Percentiles rank a stretch among this genome's conserved stretches.
These are phyloP conservation scores for Podaxis sp. DNA, from an alignment of 768 basidiomycete genomes.

Conservation along the genomic window DNA sequence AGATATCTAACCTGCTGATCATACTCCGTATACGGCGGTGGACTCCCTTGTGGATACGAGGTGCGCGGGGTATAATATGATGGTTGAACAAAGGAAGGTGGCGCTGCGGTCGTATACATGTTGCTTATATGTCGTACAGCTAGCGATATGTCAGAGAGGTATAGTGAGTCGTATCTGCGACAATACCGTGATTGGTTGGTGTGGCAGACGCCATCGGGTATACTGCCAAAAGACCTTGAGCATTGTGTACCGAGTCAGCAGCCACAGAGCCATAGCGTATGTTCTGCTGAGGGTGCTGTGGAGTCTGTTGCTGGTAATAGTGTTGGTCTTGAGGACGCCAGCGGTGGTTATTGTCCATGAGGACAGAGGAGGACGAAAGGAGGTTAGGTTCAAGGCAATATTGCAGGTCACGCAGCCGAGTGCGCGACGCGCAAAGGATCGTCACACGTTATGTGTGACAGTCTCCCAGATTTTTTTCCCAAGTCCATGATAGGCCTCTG, in stretches of 20 bases:
- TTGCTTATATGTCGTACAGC: conserved; percentile 66
- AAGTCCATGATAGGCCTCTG: background rate
- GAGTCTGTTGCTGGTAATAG: conserved; percentile 17
- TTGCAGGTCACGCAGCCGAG: conserved; percentile 15
- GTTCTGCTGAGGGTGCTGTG: conserved; percentile 19
- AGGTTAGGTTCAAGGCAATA: conserved; percentile 4
- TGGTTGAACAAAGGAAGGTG: conserved; percentile 65
- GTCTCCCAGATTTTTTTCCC: background rate
- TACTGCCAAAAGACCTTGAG: conserved; percentile 60
- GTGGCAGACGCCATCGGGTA: conserved; percentile 78
- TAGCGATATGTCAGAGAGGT: conserved; percentile 24
- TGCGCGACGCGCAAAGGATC: conserved; percentile 21
- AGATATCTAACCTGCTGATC: conserved; percentile 59
- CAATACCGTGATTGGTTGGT: conserved; percentile 71
- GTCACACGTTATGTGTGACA: conserved; percentile 20
- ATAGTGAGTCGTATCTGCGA: background rate
- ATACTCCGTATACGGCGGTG: conserved; percentile 66
- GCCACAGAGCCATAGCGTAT: conserved; percentile 21
- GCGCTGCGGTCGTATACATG: conserved; percentile 55
- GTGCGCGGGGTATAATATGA: conserved; percentile 41
- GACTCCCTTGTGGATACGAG: conserved; percentile 36
- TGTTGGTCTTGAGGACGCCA: conserved; percentile 28
- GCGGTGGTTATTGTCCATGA: conserved; percentile 34
- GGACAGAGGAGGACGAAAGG: background rate
- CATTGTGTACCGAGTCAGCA: conserved; percentile 60